Base-by-base conservation (phyloP, 768 basidiomycete genomes). In the Fibroporia radiculosa region DNA sequence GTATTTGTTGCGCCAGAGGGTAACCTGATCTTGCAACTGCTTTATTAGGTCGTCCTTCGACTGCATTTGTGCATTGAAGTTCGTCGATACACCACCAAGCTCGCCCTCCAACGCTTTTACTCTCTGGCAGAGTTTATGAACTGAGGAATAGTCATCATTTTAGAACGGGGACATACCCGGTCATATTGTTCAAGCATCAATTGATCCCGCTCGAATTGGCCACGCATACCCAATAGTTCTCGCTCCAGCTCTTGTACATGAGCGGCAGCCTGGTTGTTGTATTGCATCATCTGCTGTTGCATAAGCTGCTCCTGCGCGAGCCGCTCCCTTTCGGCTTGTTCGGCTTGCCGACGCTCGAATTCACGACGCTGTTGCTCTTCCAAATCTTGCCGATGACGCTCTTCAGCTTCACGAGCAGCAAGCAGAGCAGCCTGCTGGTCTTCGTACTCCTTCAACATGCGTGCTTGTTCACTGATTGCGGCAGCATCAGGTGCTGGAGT, bases 131-230 rank as follows among this genome's bases (percentile, higher is more conserved):
- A n/a, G n/a, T n/a, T 34, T 1, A 43, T 45, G 16, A 38, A 6
- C 20, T 42, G 13, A 42, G 28, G 8, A 16, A 19, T 8, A 19
- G 8, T 25, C 6, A 7, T 19, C 18, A 14, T 7, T 32, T 26
- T 8, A 7, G 25, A 5, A 27, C n/a, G 27, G 22, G 12, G 8
- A 72, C 84, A 42, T 65, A 95, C 93, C 32, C 85, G 77, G 60
- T 99, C 96, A 57, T 99, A 99, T 56, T 98, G 93, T 63, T 98
- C 95, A 43, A 99, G 71, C 64, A 99, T 80, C 54, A 99, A 84
- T 62, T 99, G 96, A 57, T 99, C 95, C 11, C 96, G 79, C 66
- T 99, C 96, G 60, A 92, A 99, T 61, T 98, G 96, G 0, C 96
- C 93, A 37, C 93, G 73, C 86, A 98, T 87, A 8, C 77, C 89